phyloP scores from a whole-genome alignment of 768 basidiomycete genomes.

The Amanita muscaria region DNA sequence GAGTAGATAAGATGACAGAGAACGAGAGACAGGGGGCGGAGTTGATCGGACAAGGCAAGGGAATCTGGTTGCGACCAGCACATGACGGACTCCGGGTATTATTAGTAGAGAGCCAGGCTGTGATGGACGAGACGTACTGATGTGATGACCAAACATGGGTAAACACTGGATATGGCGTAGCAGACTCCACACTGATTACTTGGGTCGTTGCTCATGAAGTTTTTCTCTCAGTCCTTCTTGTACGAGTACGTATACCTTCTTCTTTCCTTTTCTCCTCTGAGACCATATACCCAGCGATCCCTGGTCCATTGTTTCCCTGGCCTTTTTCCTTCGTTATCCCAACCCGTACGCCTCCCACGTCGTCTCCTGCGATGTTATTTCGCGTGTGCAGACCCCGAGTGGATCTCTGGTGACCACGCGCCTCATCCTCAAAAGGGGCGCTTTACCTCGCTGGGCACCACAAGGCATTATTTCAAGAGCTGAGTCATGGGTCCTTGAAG shows the following conservation, averaged over 20 bases:
- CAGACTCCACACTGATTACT: too few relatives aligned
- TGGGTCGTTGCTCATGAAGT: conserved; percentile 41
- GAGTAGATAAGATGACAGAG: conserved; percentile 20
- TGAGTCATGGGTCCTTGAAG: conserved; percentile 92
- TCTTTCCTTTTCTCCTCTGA: not conserved
- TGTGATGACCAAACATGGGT: not conserved
- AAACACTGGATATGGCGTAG: not conserved
- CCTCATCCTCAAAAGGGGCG: conserved; percentile 86
- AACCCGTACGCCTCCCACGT: conserved; percentile 94
- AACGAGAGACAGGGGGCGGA: conserved; percentile 34
- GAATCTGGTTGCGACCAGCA: conserved; percentile 60
- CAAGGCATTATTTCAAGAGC: conserved; percentile 73
- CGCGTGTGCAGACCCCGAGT: conserved; percentile 60
- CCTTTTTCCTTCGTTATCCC: conserved; percentile 92
- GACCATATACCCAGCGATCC: conserved; percentile 56
- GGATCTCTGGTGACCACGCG: conserved; percentile 81
- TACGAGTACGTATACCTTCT: conserved; percentile 37
- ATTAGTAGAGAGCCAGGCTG: conserved; percentile 30
- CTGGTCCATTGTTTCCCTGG: conserved; percentile 87
- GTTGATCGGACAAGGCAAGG: conserved; percentile 37
- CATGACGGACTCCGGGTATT: conserved; percentile 68
- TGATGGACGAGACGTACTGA: conserved; percentile 48
- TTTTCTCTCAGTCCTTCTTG: conserved; percentile 45
- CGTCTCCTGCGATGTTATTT: conserved; percentile 91
- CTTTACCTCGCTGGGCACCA: conserved; percentile 89